phyloP scores from a whole-genome alignment of 2,329 filamentous ascomycete genomes.

The Fusarium sp. region DNA sequence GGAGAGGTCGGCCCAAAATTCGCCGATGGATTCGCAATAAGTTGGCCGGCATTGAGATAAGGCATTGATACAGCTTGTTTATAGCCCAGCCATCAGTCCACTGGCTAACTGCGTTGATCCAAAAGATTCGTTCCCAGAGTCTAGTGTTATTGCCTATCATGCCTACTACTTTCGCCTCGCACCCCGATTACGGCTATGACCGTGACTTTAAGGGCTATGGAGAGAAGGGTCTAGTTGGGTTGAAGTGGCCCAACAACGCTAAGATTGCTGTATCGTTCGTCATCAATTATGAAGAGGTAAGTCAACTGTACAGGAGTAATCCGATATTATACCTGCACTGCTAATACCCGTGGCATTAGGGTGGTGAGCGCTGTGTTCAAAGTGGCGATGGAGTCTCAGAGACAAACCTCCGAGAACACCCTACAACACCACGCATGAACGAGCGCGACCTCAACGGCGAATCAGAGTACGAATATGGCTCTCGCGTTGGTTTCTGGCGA shows the following conservation, averaged over 20 bases:
- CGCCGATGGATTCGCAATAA: neutral
- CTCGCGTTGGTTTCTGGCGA: constrained; percentile 2
- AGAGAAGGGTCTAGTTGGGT: neutral
- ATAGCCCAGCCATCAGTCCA: neutral
- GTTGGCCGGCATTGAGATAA: neutral
- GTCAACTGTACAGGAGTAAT: neutral
- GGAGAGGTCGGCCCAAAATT: neutral
- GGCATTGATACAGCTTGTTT: neutral
- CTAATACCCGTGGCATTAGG: neutral
- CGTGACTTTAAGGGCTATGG: constrained; percentile 9
- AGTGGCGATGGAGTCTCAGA: neutral
- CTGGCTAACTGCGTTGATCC: neutral
- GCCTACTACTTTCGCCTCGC: neutral
- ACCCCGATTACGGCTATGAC: neutral
- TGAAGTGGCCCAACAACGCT: constrained; percentile 3
- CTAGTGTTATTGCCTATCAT: neutral
- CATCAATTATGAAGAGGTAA: constrained; percentile 9
- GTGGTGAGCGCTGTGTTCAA: neutral
- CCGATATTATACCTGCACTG: neutral
- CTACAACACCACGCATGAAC: neutral
- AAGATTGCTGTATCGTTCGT: constrained; percentile 1
- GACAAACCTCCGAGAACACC: neutral
- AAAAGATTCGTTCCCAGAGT: neutral
- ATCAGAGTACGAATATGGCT: constrained; percentile 16
- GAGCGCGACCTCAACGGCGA: constrained; percentile 1